Evolutionary conservation across 495 filamentous ascomycete genomes (phyloP), one percentile per base, ranked within the genome.

Genomic region (Recurvomyces mirabilis): DNA sequence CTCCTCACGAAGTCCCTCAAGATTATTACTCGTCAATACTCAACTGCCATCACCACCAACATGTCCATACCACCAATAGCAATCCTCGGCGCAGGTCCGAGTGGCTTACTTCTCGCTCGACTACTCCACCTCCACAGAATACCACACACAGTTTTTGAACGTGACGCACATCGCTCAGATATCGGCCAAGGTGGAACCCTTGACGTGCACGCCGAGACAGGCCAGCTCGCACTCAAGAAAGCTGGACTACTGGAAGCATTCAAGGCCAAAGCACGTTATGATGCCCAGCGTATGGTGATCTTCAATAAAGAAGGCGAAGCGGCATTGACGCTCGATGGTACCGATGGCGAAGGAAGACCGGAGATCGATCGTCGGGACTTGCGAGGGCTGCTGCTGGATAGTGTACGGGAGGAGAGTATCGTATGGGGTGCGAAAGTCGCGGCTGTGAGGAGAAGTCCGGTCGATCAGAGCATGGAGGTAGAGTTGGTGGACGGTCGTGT

Each of bases 81-180:
- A 43, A 77, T 78, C 43, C 60, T 79, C 25, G 74, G 74, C 42
- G 72, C 67, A 34, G 74, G 75, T 13, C 75, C 75, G 2, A 61
- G 61, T 11, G 74, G 75, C 26, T 68, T 71, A 33, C 68, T 65
- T 44, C 60, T 80, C 23, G 75, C 72, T 18, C 67, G 69, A n/a
- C 65, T 79, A 18, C 66, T 80, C 31, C 56, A 65, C 32, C 47
- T 64, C 3, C 50, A 59, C 21, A 45, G 55, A 23, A 61, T 72
- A 45, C 53, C 62, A 26, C 62, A 61, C 49, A 65, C 61, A 19
- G 43, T 77, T 23, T 77, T 65, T 51, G 74, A 78, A 39, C 57
- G 63, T 23, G 72, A 69, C 9, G 50, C 52, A 29, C 65, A 65
- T 13, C 61, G 63, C 33, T 58, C 56, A 44, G 61, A 59, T 23